phyloP scores from a whole-genome alignment of 139 green algal species.

The Chlamydomonas sphaeroides region DNA sequence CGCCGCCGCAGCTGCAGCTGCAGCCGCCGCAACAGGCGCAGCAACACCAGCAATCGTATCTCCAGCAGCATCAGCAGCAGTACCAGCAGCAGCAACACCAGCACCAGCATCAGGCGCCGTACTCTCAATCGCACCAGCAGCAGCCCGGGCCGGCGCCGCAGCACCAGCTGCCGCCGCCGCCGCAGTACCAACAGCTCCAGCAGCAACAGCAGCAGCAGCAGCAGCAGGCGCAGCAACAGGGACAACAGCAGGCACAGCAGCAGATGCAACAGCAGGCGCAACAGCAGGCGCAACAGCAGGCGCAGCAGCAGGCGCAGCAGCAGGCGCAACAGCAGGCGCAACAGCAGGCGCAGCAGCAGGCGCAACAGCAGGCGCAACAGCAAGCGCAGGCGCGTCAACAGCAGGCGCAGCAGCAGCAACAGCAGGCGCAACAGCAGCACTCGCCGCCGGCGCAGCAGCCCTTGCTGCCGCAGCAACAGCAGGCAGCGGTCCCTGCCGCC shows the following conservation, averaged over 20 bases:
- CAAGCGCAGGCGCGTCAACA: background rate
- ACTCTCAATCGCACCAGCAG: no score
- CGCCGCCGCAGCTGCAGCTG: background rate
- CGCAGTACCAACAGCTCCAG: background rate
- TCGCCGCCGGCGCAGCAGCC: background rate
- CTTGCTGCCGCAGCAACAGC: no score
- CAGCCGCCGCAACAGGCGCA: background rate
- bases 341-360: background rate
- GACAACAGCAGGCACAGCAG: background rate
- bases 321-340: background rate
- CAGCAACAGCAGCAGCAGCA: conserved; percentile 18
- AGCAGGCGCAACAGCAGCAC: background rate
- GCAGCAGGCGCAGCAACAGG: background rate
- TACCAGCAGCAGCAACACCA: background rate
- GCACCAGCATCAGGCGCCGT: background rate
- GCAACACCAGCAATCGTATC: background rate
- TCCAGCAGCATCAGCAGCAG: background rate
- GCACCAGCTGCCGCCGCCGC: background rate
- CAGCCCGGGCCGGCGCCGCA: background rate
- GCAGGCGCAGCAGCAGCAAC: background rate
- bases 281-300: background rate
- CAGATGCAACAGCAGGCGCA: no score
- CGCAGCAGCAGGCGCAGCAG: background rate
- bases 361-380: no score
- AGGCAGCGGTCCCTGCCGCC: no score